Conservation (phyloP, 2,329 filamentous ascomycete genomes). For the Arthrinium phaeospermum region DNA sequence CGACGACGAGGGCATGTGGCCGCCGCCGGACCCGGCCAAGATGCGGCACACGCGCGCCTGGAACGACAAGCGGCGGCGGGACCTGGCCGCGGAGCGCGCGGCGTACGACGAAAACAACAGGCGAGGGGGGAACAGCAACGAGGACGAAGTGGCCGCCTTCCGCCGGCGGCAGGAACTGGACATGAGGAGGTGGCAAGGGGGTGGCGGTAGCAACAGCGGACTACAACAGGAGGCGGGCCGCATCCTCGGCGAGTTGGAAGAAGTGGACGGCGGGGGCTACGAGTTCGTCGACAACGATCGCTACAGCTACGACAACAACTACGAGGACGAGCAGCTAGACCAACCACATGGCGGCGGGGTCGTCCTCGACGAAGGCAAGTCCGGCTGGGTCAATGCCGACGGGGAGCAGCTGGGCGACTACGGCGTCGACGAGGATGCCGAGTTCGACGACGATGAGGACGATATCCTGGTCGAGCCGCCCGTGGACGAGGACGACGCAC, state of each 20-base stretch:
- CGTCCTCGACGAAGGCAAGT: conserved; percentile 51
- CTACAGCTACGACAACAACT: conserved; percentile 47
- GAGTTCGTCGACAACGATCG: conserved; percentile 43
- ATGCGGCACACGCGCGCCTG: conserved; percentile 47
- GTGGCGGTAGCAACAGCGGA: conserved; percentile 27
- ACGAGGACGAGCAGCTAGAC: conserved; percentile 47
- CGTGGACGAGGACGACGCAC: conserved; percentile 43
- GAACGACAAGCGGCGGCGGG: conserved; percentile 42
- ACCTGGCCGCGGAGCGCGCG: conserved; percentile 33
- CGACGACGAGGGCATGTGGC: conserved; percentile 64
- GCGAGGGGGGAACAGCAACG: conserved; percentile 41
- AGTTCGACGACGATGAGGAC: conserved; percentile 41
- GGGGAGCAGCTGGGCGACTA: conserved; percentile 78
- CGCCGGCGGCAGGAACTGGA: conserved; percentile 55
- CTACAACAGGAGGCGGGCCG: conserved; percentile 30
- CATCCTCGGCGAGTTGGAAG: conserved; percentile 57
- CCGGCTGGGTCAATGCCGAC: conserved; percentile 75
- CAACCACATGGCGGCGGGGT: conserved; percentile 22
- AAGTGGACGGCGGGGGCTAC: conserved; percentile 52
- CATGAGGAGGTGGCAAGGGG: conserved; percentile 40
- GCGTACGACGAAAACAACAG: conserved; percentile 23
- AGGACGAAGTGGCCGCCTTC: conserved; percentile 57
- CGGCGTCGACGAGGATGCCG: conserved; percentile 78
- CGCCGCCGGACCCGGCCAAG: conserved; percentile 68
- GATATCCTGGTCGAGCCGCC: conserved; percentile 22